Conservation (phyloP, 345 rosid genomes). For the Euphorbia peplus region DNA sequence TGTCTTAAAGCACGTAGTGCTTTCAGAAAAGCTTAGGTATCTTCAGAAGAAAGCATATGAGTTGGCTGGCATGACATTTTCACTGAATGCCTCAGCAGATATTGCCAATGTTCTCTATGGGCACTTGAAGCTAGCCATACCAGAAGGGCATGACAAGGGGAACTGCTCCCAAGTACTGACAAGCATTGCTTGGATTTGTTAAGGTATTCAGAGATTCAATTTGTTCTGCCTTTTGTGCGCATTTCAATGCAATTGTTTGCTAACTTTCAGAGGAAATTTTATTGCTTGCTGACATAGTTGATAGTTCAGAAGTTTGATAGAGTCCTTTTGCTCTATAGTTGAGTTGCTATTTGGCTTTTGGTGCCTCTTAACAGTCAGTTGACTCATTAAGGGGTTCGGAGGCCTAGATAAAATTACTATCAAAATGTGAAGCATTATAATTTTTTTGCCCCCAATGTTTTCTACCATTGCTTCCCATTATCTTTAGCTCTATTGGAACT, state of each 20-base stretch:
- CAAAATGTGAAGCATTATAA: too few species aligned
- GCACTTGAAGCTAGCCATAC: slow-evolving; percentile 80
- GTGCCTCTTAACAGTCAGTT: too few species aligned
- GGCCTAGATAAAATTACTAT: too few species aligned
- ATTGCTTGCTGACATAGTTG: too few species aligned
- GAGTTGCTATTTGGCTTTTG: too few species aligned
- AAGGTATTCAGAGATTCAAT: slow-evolving; percentile 43
- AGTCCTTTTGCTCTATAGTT: too few species aligned
- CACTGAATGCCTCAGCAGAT: slow-evolving; percentile 75
- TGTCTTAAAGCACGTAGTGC: slow-evolving; percentile 67
- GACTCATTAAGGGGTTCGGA: too few species aligned
- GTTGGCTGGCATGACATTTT: slow-evolving; percentile 82
- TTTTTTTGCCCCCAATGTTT: too few species aligned
- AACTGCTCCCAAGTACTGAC: slow-evolving; percentile 87
- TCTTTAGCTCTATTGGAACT: too few species aligned
- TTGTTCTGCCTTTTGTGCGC: not conserved
- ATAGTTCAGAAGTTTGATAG: too few species aligned
- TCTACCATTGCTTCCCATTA: too few species aligned
- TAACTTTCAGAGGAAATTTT: too few species aligned
- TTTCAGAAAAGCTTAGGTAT: slow-evolving; percentile 65
- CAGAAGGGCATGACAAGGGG: slow-evolving; percentile 57
- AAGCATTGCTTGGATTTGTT: slow-evolving; percentile 80
- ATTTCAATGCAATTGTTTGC: not conserved
- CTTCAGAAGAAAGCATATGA: slow-evolving; percentile 84
- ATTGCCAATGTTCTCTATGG: slow-evolving; percentile 81